Base-by-base conservation (phyloP, 2,329 filamentous ascomycete species). In the Diaporthe vaccinii region DNA sequence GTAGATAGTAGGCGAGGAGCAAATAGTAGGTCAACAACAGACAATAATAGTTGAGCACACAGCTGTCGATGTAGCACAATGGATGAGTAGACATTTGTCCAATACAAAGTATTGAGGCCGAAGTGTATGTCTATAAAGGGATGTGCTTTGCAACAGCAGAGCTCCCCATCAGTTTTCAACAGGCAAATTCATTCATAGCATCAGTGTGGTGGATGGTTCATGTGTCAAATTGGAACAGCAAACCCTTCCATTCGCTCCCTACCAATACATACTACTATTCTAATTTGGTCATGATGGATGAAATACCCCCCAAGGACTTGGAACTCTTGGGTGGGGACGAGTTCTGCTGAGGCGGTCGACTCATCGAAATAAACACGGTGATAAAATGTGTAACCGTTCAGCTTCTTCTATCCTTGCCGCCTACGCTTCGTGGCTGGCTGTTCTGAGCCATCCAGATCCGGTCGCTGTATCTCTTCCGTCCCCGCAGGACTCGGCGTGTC, bases 391-490 rank as follows among this genome's bases (percentile, higher is more conserved):
- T 31, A n/a, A 55, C n/a, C 9, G n/a, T 7, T 5, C 8, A 25
- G 14, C 4, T 31, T 9, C 44, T 22, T 3, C 25, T 78, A 84
- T 28, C 75, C 77, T 74, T 81, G 81, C 20, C 83, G 78, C 65
- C 82, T 82, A 59, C 82, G 80, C 75, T 84, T 84, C 4, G 78
- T 55, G 36, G 80, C 78, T 46, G 81, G 82, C 34, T 74, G 78
- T 3, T 81, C 81, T 46, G 80, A 28, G 25, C 68, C 71, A 17
- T 72, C 82, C 25, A 87, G 69, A 31, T 89, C 88, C 12, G 86
- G 83, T 15, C 87, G 83, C 22, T 80, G 78, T 28, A 90, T 88
- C 80, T 90, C 89, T 78, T 90, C 89, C 0, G 88, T 90, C 3
- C 83, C 85, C 0, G 85, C 84, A 15, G 87, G 84, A 75, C 87